Conservation (phyloP, 2,329 filamentous ascomycete genomes). For the Fusarium albidum region DNA sequence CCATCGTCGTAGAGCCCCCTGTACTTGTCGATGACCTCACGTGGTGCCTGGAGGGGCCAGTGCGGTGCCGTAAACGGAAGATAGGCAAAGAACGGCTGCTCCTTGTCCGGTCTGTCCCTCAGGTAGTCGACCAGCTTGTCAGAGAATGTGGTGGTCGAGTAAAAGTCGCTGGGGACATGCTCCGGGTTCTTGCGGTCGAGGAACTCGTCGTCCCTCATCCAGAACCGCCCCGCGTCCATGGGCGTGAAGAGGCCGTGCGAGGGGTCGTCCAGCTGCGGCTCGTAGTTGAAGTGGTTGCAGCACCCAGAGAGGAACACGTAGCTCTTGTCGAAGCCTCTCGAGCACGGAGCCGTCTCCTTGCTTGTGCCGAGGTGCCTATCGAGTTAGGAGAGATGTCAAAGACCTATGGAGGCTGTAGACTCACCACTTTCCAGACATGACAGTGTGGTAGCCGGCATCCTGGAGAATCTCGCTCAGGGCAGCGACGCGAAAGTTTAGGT, state of each 20-base stretch:
- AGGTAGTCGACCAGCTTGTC: constrained; percentile 51
- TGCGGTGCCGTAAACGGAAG: constrained; percentile 61
- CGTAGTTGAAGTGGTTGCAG: constrained; percentile 63
- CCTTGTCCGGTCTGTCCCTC: constrained; percentile 31
- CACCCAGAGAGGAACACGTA: constrained; percentile 52
- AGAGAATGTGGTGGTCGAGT: constrained; percentile 54
- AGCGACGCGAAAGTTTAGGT: constrained; percentile 43
- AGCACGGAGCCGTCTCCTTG: too few species aligned
- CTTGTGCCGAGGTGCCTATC: too few species aligned
- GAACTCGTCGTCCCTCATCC: constrained; percentile 54
- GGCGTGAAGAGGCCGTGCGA: background rate
- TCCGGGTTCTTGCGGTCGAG: constrained; percentile 48
- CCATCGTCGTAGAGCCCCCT: background rate
- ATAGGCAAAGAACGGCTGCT: constrained; percentile 57
- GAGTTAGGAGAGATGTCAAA: too few species aligned
- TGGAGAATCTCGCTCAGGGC: constrained; percentile 40
- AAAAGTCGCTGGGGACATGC: too few species aligned
- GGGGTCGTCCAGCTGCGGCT: constrained; percentile 31
- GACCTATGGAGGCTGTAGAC: background rate
- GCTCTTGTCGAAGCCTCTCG: constrained; percentile 29
- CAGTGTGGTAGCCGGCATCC: constrained; percentile 43
- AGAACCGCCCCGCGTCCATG: too few species aligned
- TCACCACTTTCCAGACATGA: constrained; percentile 44
- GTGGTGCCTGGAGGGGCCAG: constrained; percentile 51
- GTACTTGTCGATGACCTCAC: background rate